Base-by-base conservation (phyloP, 2,329 filamentous ascomycete genomes). In the Fusarium sp. region DNA sequence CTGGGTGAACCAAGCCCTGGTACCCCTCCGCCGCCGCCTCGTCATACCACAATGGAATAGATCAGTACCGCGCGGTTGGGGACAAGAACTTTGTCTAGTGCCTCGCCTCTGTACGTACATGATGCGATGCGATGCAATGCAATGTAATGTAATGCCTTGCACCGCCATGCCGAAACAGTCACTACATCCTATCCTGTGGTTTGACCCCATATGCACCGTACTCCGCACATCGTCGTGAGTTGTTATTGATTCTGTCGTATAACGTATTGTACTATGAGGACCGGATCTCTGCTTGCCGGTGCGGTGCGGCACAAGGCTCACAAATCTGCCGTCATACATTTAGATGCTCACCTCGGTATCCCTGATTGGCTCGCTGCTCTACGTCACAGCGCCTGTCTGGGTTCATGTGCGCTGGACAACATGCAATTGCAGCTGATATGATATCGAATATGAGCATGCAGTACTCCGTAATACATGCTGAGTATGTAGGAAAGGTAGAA, bases 251-350 rank as follows among this genome's bases (percentile, higher is more conserved):
- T 65, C 67, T 44, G 57, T 59, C 69, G 53, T 67, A 66, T 68
- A 48, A 48, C 18, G 13, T 48, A 55, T 68, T 58, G 51, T 56
- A 28, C 44, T 28, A 28, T 47, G 58, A 53, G 59, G 50, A 39
- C 71, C 58, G 71, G 71, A 42, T 72, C 63, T 68, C 38, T 72
- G 55, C 56, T 61, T 74, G 63, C 71, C 67, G 71, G 71, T 57
- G 53, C 30, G 68, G 57, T 61, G 53, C 71, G 67, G 66, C 53
- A 47, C 38, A 57, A 51, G 35, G 44, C 30, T 71, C 61, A 63
- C 55, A 74, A 55, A 72, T 69, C 72, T 74, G 60, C 68, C 72
- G 63, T 74, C 72, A 72, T 72, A 66, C 63, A 72, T 47, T 48
- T 55, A 66, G 42, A 51, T 65, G 51, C 51, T 72, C 26, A 38